phyloP scores from a whole-genome alignment of 768 basidiomycete genomes.

The Asterophora parasitica region DNA sequence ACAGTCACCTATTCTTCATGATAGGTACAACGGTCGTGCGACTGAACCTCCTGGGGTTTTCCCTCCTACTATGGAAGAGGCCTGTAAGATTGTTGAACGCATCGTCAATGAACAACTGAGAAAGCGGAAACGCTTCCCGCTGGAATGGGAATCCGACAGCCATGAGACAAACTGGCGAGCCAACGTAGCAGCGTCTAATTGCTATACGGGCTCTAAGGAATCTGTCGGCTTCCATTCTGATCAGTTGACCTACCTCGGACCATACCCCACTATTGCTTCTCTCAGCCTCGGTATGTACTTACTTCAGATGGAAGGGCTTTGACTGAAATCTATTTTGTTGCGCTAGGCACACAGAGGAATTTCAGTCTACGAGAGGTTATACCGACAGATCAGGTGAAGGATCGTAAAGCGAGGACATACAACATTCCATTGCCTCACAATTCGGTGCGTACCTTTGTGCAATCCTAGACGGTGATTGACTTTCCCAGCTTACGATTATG shows the following conservation, averaged over 20 bases:
- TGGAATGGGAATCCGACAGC: conserved; percentile 57
- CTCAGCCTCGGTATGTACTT: conserved; percentile 61
- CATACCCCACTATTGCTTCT: conserved; percentile 82
- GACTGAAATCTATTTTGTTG: conserved; percentile 1
- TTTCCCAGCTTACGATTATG: conserved; percentile 71
- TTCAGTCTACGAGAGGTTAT: conserved; percentile 79
- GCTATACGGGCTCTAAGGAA: conserved; percentile 78
- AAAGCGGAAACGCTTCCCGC: conserved; percentile 51
- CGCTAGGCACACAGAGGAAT: conserved; percentile 56
- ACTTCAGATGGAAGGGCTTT: neutral
- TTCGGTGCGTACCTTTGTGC: conserved; percentile 45
- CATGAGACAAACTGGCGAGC: conserved; percentile 53
- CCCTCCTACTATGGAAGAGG: conserved; percentile 70
- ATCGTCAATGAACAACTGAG: conserved; percentile 68
- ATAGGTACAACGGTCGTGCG: conserved; percentile 75
- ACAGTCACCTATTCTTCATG: conserved; percentile 7
- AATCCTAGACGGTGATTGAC: conserved; percentile 2
- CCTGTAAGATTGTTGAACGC: conserved; percentile 63
- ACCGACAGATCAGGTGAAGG: conserved; percentile 51
- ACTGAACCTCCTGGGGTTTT: conserved; percentile 55
- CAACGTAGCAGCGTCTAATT: conserved; percentile 83
- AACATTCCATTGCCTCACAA: conserved; percentile 77
- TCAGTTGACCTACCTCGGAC: conserved; percentile 75
- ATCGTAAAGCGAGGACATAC: conserved; percentile 64
- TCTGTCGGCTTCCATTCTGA: conserved; percentile 82